These are phyloP conservation scores for Yarrowia galli DNA, from an alignment of 1,139 yeast genomes.

Conservation along the genomic window DNA sequence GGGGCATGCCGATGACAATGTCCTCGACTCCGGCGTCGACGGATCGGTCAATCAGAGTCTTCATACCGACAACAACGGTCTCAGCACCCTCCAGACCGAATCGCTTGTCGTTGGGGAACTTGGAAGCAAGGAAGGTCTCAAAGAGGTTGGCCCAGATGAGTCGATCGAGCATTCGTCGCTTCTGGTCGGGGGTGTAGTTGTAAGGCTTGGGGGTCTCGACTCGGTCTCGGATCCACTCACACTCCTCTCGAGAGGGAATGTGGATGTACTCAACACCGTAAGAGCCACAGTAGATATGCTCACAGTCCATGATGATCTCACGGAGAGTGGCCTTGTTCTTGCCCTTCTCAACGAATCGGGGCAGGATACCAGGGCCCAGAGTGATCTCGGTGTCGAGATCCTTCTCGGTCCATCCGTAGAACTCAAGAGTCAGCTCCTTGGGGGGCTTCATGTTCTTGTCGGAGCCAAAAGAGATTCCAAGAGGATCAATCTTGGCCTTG, in stretches of 20 bases:
- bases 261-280: constrained; percentile 97
- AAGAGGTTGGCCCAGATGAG: constrained; percentile 95
- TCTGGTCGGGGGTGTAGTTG: constrained; percentile 84
- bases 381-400: constrained; percentile 86
- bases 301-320: constrained; percentile 81
- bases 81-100: constrained; percentile 99
- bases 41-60: constrained; percentile 91
- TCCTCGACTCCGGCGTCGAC: constrained; percentile 95
- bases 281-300: constrained; percentile 81
- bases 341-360: constrained; percentile 83
- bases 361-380: constrained; percentile 96
- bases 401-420: constrained; percentile 86
- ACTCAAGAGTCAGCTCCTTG: constrained; percentile 86
- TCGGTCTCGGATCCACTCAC: constrained; percentile 98
- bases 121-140: constrained; percentile 89
- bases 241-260: constrained; percentile 92
- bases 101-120: constrained; percentile 98
- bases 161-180: constrained; percentile 95
- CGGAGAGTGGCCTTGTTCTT: constrained; percentile 63
- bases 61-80: constrained; percentile 95
- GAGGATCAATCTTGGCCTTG: constrained; percentile 93
- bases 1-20: constrained; percentile 98
- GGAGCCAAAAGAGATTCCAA: constrained; percentile 81
- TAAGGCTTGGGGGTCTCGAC: constrained; percentile 91
- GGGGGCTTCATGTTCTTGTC: constrained; percentile 65